Conservation (phyloP, 495 filamentous ascomycete genomes). For the Talaromyces wortmannii region DNA sequence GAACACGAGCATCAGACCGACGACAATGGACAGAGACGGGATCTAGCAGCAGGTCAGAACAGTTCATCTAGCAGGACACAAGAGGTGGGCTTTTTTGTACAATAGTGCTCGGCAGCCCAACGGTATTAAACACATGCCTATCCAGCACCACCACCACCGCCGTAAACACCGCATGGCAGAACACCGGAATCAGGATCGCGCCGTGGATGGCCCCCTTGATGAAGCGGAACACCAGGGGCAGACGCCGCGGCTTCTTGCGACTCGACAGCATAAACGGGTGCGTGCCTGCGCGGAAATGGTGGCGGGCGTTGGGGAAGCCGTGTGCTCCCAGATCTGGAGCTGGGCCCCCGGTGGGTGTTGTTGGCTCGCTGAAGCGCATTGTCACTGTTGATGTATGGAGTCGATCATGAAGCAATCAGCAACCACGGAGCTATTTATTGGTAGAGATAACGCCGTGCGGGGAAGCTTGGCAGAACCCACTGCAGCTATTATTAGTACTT, state of each 20-base stretch:
- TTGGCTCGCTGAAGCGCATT: constrained; percentile 23
- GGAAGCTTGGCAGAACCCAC: too few species aligned
- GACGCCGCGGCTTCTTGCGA: constrained; percentile 55
- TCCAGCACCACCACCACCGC: constrained; percentile 58
- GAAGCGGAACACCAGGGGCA: constrained; percentile 69
- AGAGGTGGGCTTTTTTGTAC: constrained; percentile 27
- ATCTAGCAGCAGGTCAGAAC: constrained; percentile 33
- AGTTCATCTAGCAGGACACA: not conserved
- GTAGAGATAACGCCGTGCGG: too few species aligned
- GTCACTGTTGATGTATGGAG: not conserved
- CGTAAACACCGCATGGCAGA: constrained; percentile 57
- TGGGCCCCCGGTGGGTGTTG: constrained; percentile 27
- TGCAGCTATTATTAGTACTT: too few species aligned
- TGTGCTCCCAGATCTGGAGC: constrained; percentile 9
- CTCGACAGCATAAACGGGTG: constrained; percentile 36
- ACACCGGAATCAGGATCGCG: constrained; percentile 56
- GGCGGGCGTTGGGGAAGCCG: constrained; percentile 5
- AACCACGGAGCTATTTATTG: too few species aligned
- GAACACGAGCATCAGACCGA: constrained; percentile 77
- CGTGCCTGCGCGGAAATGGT: constrained; percentile 25
- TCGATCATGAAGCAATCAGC: not conserved
- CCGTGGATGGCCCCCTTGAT: constrained; percentile 70
- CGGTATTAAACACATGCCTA: constrained; percentile 41
- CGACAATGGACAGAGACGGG: constrained; percentile 71
- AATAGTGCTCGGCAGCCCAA: constrained; percentile 59